These are phyloP conservation scores for Geranium rotundifolium DNA, from an alignment of 345 rosid genomes.

Conservation along the genomic window DNA sequence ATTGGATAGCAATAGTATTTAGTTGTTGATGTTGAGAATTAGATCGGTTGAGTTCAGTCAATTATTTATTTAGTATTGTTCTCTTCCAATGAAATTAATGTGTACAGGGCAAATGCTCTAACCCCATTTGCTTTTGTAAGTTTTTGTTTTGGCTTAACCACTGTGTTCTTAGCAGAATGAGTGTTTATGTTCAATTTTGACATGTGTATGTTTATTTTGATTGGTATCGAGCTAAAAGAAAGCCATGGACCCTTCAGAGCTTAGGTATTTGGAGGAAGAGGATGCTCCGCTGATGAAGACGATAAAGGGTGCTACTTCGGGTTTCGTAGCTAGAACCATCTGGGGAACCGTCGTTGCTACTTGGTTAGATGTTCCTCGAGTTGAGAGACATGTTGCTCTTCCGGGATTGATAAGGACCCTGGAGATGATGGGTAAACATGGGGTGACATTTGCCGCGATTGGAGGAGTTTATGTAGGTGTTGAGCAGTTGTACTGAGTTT, in stretches of 20 bases:
- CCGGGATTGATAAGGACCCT: constrained; percentile 83
- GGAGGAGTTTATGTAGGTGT: constrained; percentile 98
- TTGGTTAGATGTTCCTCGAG: constrained; percentile 95
- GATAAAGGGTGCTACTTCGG: constrained; percentile 73
- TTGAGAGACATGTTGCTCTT: constrained; percentile 86
- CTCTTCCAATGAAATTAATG: too few species aligned
- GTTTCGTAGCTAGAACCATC: constrained; percentile 68
- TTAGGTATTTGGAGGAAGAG: constrained; percentile 74
- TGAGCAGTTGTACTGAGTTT: constrained; percentile 90
- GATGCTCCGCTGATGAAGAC: constrained; percentile 71
- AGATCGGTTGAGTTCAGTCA: too few species aligned
- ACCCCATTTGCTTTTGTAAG: too few species aligned
- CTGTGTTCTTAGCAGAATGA: too few species aligned
- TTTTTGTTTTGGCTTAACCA: too few species aligned
- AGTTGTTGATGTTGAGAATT: too few species aligned
- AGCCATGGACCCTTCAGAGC: constrained; percentile 70
- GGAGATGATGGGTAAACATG: constrained; percentile 93
- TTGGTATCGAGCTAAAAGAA: constrained; percentile 14
- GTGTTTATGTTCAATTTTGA: too few species aligned
- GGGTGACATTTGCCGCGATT: constrained; percentile 84
- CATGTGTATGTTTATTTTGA: too few species aligned
- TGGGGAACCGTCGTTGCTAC: constrained; percentile 84
- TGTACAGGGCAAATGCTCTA: too few species aligned
- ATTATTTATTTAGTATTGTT: too few species aligned
- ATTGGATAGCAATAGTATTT: too few species aligned